Evolutionary conservation across 169 alveolate genomes (phyloP).

Genomic region (Eimeria necatrix): DNA sequence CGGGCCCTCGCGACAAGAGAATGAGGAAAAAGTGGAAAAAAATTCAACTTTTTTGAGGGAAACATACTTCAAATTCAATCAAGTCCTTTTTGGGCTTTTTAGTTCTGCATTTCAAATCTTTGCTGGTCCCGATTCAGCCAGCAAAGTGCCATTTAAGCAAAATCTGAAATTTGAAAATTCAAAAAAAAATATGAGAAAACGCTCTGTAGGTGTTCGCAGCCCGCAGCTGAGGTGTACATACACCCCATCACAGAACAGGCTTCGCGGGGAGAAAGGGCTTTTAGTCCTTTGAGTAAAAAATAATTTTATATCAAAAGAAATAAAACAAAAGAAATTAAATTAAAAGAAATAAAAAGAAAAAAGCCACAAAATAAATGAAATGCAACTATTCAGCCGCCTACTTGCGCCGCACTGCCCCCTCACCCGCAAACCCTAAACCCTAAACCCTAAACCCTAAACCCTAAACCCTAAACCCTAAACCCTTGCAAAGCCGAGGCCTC

Average conservation of each 20-base stretch:
- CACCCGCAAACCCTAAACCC: background rate
- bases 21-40: background rate
- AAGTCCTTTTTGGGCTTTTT: background rate
- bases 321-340: background rate
- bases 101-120: background rate
- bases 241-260: background rate
- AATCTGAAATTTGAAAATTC: background rate
- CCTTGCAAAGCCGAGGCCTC: background rate
- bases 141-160: no score
- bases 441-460: slow-evolving; percentile 2
- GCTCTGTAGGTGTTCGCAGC: background rate
- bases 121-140: background rate
- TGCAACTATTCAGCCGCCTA: background rate
- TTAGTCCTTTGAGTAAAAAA: background rate
- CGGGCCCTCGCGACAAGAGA: no score
- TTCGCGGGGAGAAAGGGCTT: no score
- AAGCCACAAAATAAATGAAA: background rate
- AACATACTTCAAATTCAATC: no score
- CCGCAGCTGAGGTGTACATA: background rate
- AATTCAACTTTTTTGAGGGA: background rate
- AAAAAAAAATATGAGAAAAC: background rate
- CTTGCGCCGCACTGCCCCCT: background rate
- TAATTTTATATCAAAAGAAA: background rate
- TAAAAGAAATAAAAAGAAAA: background rate
- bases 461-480: background rate